Evolutionary conservation across 495 filamentous ascomycete genomes (phyloP), one percentile per base, ranked within the genome.

Genomic region (Lepidopterella palustris): DNA sequence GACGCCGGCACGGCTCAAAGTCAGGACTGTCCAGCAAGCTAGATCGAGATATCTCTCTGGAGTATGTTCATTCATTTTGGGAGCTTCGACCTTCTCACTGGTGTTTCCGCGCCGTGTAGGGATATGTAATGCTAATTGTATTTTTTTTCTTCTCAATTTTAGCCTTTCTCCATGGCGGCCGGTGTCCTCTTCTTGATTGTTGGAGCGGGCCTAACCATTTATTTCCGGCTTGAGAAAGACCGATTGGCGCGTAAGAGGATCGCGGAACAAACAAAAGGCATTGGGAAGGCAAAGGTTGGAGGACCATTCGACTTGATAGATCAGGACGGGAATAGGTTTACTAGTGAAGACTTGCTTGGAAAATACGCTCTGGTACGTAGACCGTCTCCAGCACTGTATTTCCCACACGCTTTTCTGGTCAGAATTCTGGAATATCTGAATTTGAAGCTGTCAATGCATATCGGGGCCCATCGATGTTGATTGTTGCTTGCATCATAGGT

Each of bases 131-230:
- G 47, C 10, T 24, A 51, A 9, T 9, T 51, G 47, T 29, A 50
- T 18, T 40, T 53, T 50, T 53, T 54, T 35, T 18, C 8, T 27
- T 1, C 53, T 4, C 10, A n/a, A n/a, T n/a, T n/a, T n/a, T 51
- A 87, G 84, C 92, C 92, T 31, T 97, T 98, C 77, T 95, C 90
- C 45, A 89, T 85, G 84, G 87, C 88, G 73, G 85, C 92, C 5
- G 92, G 90, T 9, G 60, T 90, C 63, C 80, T 97, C 55, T 97
- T 98, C 79, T 78, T 97, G 55, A 47, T 83, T 24, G 84, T 90
- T 1, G 89, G 87, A 60, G 82, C 73, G 1, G 87, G 84, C 39
- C 82, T 98, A 64, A 84, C 88, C 49, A 80, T 86, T 64, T 98
- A 97, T 73, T 97, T 98, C 78, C 87, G 88, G 55, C 77, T 80